A percentile compares a stretch with the other conserved stretches of the same genome.
phyloP scores from a whole-genome alignment of 331 rosid species.

The Ulmus americana region DNA sequence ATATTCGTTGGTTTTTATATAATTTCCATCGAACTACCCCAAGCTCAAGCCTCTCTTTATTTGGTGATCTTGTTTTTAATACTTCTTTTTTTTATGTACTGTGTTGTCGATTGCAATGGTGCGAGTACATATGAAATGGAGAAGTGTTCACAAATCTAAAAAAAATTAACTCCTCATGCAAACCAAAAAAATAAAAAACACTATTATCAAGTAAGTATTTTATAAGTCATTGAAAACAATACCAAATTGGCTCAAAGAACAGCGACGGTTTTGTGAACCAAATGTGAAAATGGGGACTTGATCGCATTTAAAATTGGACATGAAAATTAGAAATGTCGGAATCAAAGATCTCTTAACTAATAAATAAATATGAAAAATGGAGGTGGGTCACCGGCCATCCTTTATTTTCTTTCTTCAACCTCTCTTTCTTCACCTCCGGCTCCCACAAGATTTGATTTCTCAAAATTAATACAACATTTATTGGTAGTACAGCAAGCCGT shows the following conservation, averaged over 20 bases:
- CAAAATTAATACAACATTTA: not conserved
- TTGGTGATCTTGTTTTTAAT: no score
- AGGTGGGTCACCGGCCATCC: constrained; percentile 24
- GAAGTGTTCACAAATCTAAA: no score
- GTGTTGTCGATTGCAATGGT: not conserved
- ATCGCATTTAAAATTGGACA: not conserved
- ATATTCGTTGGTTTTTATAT: not conserved
- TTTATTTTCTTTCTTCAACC: not conserved
- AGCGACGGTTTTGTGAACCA: not conserved
- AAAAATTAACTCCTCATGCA: no score
- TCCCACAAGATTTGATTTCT: not conserved
- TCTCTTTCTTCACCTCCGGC: not conserved
- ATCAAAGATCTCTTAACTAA: constrained; percentile 4
- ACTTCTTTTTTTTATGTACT: not conserved
- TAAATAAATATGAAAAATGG: not conserved
- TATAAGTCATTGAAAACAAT: no score
- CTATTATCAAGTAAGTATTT: no score
- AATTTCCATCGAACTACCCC: constrained; percentile 17
- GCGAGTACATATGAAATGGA: not conserved
- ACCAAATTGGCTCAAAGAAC: no score
- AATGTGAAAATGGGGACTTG: not conserved
- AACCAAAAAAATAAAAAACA: no score
- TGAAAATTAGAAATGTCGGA: not conserved
- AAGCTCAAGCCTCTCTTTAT: not conserved
- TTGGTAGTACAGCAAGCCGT: not conserved